A percentile compares a stretch with the other conserved stretches of the same genome.
phyloP scores from a whole-genome alignment of 345 rosid species.

The Nephelium lappaceum region DNA sequence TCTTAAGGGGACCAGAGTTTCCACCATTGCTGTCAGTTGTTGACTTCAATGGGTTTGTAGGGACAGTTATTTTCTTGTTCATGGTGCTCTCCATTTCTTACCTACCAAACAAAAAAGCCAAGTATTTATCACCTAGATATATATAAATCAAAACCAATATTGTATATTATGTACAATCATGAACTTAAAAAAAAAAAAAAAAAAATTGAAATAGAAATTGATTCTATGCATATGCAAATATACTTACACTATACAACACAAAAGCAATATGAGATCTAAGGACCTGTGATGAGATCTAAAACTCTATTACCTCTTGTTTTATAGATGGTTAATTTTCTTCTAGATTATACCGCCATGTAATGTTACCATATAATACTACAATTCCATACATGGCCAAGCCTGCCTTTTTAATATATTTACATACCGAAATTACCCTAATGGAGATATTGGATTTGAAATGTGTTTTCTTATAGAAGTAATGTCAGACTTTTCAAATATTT shows the following conservation, averaged over 20 bases:
- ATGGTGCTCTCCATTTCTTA: neutral
- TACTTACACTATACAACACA: neutral
- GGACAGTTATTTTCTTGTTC: neutral
- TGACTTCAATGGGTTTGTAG: neutral
- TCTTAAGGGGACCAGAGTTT: neutral
- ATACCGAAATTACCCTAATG: too few relatives aligned
- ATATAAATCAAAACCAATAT: too few relatives aligned
- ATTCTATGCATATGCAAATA: neutral
- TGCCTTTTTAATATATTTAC: neutral
- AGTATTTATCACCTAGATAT: neutral
- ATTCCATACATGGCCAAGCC: too few relatives aligned
- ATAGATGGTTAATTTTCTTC: neutral
- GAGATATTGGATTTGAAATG: too few relatives aligned
- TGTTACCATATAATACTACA: too few relatives aligned
- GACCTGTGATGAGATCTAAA: too few relatives aligned
- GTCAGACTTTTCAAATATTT: too few relatives aligned
- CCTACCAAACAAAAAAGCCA: neutral
- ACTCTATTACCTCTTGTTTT: neutral
- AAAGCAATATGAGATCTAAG: neutral
- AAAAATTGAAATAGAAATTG: too few relatives aligned
- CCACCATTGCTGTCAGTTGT: neutral
- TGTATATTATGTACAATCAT: neutral
- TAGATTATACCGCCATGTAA: too few relatives aligned
- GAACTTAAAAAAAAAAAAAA: neutral
- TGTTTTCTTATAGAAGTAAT: too few relatives aligned